A percentile compares a stretch with the other conserved stretches of the same genome.
These are phyloP conservation scores for Saturnispora silvae DNA, from an alignment of 805 yeast species.

Conservation along the genomic window DNA sequence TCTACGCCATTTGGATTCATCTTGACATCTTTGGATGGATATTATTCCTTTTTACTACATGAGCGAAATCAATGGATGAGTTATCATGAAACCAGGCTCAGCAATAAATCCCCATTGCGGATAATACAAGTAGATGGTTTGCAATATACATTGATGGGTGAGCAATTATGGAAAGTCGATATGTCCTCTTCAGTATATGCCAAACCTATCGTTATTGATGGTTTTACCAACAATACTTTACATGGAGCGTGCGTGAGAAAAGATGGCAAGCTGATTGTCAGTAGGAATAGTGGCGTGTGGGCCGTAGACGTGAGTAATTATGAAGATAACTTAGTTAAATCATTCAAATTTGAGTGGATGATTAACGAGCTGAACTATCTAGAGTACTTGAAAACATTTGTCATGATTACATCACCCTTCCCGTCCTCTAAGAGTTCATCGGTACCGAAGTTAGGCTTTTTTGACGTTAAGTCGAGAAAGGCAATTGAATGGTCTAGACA, in stretches of 20 bases:
- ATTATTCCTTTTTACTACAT: slow-evolving; percentile 5
- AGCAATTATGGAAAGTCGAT: slow-evolving; percentile 22
- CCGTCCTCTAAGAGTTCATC: slow-evolving; percentile 1
- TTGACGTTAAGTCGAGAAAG: slow-evolving; percentile 17
- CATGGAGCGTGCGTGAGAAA: not conserved
- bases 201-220: slow-evolving; percentile 19
- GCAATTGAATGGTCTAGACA: slow-evolving; percentile 2
- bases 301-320: not conserved
- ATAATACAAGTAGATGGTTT: slow-evolving; percentile 8
- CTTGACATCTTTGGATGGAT: slow-evolving; percentile 20
- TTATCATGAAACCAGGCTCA: slow-evolving; percentile 2
- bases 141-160: slow-evolving; percentile 15
- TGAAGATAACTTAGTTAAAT: not conserved
- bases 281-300: slow-evolving; percentile 1
- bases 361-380: slow-evolving; percentile 22
- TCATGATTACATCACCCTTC: slow-evolving; percentile 12
- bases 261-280: not conserved
- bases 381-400: slow-evolving; percentile 15
- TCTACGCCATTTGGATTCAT: slow-evolving; percentile 5
- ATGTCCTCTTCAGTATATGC: slow-evolving; percentile 18
- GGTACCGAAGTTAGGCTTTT: slow-evolving; percentile 14
- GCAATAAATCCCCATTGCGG: slow-evolving; percentile 16
- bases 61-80: not conserved
- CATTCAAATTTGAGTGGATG: slow-evolving; percentile 3
- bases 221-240: slow-evolving; percentile 1